A percentile compares a stretch with the other conserved stretches of the same genome.
phyloP scores from a whole-genome alignment of 352 stramenopile species.

The Halophytophthora batemanensis region DNA sequence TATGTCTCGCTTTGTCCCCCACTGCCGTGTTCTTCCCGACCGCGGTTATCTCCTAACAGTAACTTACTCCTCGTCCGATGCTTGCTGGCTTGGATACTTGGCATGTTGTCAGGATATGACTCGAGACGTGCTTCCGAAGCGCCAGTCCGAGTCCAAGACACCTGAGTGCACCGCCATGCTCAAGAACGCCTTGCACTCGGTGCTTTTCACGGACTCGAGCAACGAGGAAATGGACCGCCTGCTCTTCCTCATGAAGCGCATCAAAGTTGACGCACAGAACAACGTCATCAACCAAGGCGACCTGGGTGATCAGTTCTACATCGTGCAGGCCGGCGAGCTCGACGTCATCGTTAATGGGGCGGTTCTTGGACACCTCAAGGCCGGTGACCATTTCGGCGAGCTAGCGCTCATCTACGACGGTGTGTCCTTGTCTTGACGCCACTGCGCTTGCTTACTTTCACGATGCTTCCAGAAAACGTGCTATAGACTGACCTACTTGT shows the following conservation, averaged over 20 bases:
- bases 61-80: too few relatives aligned
- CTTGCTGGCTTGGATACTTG: neutral
- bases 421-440: conserved; percentile 15
- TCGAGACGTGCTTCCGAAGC: conserved; percentile 33
- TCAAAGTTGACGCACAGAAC: conserved; percentile 60
- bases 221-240: conserved; percentile 70
- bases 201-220: conserved; percentile 62
- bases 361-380: conserved; percentile 49
- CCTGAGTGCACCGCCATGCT: conserved; percentile 41
- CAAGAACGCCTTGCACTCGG: conserved; percentile 53
- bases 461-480: too few relatives aligned
- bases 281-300: conserved; percentile 92
- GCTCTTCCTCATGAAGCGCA: conserved; percentile 77
- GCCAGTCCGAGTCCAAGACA: conserved; percentile 64
- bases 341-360: conserved; percentile 69
- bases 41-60: too few relatives aligned
- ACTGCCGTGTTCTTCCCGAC: too few relatives aligned
- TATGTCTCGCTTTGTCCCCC: conserved; percentile 15
- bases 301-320: conserved; percentile 92
- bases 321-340: conserved; percentile 57
- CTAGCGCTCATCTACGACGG: conserved; percentile 87
- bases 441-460: too few relatives aligned
- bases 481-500: neutral
- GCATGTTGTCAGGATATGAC: conserved; percentile 29
- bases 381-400: conserved; percentile 86